phyloP scores from a whole-genome alignment of 73 alveolate species.

The Tetrahymena malaccensis region DNA sequence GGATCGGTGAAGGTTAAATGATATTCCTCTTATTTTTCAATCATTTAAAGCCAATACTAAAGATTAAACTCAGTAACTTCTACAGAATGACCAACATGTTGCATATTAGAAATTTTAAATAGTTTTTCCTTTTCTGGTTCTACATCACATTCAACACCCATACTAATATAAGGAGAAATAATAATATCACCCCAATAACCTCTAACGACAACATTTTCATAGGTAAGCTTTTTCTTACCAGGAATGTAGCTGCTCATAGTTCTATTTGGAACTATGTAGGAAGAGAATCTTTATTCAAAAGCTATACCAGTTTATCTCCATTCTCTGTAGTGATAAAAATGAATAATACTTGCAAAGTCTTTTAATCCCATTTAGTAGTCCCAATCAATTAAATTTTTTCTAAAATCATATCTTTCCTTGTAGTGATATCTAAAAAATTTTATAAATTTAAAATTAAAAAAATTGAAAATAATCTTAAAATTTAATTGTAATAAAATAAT shows the following conservation, averaged over 20 bases:
- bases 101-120: slow-evolving; percentile 77
- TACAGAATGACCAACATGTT: slow-evolving; percentile 62
- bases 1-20: slow-evolving; percentile 26
- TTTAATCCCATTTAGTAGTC: slow-evolving; percentile 76
- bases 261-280: slow-evolving; percentile 86
- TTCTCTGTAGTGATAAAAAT: slow-evolving; percentile 72
- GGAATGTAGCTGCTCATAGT: slow-evolving; percentile 89
- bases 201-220: slow-evolving; percentile 89
- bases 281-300: slow-evolving; percentile 88
- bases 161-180: slow-evolving; percentile 84
- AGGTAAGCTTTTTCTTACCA: slow-evolving; percentile 86
- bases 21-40: slow-evolving; percentile 69
- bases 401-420: slow-evolving; percentile 83
- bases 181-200: slow-evolving; percentile 99
- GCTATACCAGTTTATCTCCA: slow-evolving; percentile 98
- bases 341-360: slow-evolving; percentile 71
- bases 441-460: background rate
- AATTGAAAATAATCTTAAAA: no score
- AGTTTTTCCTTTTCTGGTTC: slow-evolving; percentile 77
- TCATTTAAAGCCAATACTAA: slow-evolving; percentile 64
- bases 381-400: slow-evolving; percentile 92
- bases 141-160: slow-evolving; percentile 80
- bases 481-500: no score
- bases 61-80: slow-evolving; percentile 72
- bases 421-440: slow-evolving; percentile 74